phyloP scores from a whole-genome alignment of 495 filamentous ascomycete genomes.

The Hypomontagnella monticulosa region DNA sequence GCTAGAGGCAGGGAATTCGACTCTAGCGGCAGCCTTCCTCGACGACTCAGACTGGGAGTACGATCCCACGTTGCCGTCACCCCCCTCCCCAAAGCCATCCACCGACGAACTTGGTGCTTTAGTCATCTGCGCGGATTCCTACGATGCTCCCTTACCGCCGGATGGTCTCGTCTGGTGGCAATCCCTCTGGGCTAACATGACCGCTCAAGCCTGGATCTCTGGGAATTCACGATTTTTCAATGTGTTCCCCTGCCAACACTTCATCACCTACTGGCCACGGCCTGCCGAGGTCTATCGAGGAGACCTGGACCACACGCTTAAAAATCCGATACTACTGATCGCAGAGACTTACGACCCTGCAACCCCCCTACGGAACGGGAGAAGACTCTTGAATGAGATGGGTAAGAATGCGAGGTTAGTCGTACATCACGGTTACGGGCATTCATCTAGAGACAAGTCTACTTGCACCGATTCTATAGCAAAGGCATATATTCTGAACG shows the following conservation, averaged over 20 bases:
- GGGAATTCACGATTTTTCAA: slow-evolving; percentile 55
- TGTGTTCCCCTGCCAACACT: slow-evolving; percentile 56
- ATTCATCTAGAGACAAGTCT: slow-evolving; percentile 53
- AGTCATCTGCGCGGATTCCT: slow-evolving; percentile 56
- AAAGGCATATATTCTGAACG: slow-evolving; percentile 50
- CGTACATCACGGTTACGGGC: slow-evolving; percentile 59
- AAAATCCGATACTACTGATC: slow-evolving; percentile 54
- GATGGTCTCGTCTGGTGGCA: slow-evolving; percentile 56
- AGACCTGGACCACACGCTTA: slow-evolving; percentile 53
- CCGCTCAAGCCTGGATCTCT: slow-evolving; percentile 52
- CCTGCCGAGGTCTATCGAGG: slow-evolving; percentile 57
- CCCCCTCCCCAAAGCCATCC: slow-evolving; percentile 37
- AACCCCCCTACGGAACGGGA: slow-evolving; percentile 58
- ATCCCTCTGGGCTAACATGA: slow-evolving; percentile 57
- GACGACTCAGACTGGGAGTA: slow-evolving; percentile 52
- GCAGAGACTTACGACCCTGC: slow-evolving; percentile 60
- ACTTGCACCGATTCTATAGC: slow-evolving; percentile 53
- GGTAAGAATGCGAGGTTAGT: slow-evolving; percentile 55
- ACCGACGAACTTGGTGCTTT: slow-evolving; percentile 50
- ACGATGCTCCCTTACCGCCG: slow-evolving; percentile 51
- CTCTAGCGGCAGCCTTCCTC: slow-evolving; percentile 47
- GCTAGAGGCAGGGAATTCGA: slow-evolving; percentile 55
- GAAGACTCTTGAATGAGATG: slow-evolving; percentile 54
- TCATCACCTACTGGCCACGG: slow-evolving; percentile 52
- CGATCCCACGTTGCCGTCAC: slow-evolving; percentile 46